Evolutionary conservation across 2,329 filamentous ascomycete species (phyloP).

Genomic region (Mycocentrospora acerina): DNA sequence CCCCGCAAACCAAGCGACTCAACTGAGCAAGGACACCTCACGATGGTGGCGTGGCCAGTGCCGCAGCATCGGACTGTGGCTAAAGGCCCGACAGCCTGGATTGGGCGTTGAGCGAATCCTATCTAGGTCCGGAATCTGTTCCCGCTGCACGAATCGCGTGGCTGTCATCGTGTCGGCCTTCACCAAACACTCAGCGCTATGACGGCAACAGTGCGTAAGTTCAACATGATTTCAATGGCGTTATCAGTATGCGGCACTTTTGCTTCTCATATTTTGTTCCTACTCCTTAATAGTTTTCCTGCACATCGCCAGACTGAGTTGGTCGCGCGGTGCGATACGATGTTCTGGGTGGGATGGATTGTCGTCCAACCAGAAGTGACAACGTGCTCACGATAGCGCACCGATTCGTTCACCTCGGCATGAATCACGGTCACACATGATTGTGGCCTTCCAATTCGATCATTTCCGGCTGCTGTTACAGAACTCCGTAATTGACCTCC

Average conservation of each 20-base stretch:
- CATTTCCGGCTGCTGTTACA: not conserved
- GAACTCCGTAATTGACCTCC: not conserved
- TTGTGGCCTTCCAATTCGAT: not conserved
- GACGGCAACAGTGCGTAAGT: no score
- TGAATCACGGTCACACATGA: not conserved
- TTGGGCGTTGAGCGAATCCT: slow-evolving; percentile 24
- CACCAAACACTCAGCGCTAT: slow-evolving; percentile 16
- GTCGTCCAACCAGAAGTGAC: no score
- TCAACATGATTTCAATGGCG: no score
- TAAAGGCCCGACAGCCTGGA: slow-evolving; percentile 33
- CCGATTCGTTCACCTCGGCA: no score
- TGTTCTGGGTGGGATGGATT: no score
- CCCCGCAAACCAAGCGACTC: slow-evolving; percentile 24
- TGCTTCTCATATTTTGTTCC: no score
- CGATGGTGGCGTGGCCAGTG: slow-evolving; percentile 36
- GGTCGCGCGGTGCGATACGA: no score
- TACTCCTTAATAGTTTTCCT: no score
- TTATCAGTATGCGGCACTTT: no score
- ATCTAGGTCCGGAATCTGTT: slow-evolving; percentile 23
- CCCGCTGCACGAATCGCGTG: slow-evolving; percentile 38
- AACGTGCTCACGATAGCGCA: no score
- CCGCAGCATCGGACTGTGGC: slow-evolving; percentile 39
- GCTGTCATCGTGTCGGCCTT: slow-evolving; percentile 18
- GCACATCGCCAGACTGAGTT: not conserved
- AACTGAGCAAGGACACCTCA: slow-evolving; percentile 32